Evolutionary conservation across 2,329 filamentous ascomycete genomes (phyloP), one percentile per base, ranked within the genome.

Genomic region (Kalmusia sp.): DNA sequence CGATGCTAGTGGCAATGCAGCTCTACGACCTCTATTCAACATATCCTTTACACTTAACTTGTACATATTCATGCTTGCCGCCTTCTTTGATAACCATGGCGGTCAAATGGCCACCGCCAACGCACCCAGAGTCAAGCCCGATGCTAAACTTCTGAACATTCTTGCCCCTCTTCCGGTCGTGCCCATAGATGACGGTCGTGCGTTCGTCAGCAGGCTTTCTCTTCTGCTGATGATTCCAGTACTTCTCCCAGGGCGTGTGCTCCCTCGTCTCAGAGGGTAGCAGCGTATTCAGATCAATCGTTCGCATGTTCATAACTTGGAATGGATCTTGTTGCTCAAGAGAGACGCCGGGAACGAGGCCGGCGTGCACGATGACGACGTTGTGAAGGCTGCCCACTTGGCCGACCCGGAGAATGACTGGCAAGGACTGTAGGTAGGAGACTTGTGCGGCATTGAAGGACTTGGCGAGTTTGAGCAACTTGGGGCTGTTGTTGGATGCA

Each of bases 231-330:
- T 72, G 51, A 57, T 84, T 82, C 76, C 82, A 85, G 40, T 84
- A 70, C 74, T 87, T 83, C 46, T 86, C 81, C 91, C 91, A 96
- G 12, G 83, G 82, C 28, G 83, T 80, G 45, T 88, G 89, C 4
- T 70, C 74, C 48, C 63, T 74, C 57, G 65, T 79, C 58, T 77
- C 77, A 48, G 78, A 84, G 3, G 86, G 87, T 11, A 84, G 76
- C 54, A 85, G 82, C 9, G 84, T 87, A 9, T 80, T 76, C 15
- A 87, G 81, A 61, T 90, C 81, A 49, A 96, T 84, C 6, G 87
- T 90, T 51, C 92, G 87, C 91, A 99, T 96, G 69, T 92, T 95
- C 92, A 97, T 97, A 34, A 90, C 89, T 46, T 89, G 87, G 72
- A 85, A 87, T 0, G 92, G 89, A 72, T 97, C 85, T 64, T 89